Evolutionary conservation across 2,329 filamentous ascomycete species (phyloP).

Genomic region (Drechslera avenae): DNA sequence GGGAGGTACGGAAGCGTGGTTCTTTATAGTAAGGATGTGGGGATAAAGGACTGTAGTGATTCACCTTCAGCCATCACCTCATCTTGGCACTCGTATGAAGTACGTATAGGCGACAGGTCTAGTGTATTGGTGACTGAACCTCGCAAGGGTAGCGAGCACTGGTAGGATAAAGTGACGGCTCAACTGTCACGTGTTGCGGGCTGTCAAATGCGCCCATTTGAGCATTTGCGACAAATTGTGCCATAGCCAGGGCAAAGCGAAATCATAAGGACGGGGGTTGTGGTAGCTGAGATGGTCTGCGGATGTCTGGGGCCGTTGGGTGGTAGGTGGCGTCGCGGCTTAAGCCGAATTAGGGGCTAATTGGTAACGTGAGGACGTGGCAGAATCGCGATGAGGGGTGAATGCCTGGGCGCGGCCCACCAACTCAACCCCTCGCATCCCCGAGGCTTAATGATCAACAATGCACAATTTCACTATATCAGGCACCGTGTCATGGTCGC

Average conservation of each 20-base stretch:
- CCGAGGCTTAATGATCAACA: slow-evolving; percentile 18
- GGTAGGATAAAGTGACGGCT: too few relatives aligned
- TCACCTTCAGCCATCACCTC: too few relatives aligned
- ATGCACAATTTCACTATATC: slow-evolving; percentile 17
- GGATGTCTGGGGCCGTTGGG: slow-evolving; percentile 14
- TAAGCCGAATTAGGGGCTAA: slow-evolving; percentile 8
- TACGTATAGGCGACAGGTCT: too few relatives aligned
- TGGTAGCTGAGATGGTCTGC: background rate
- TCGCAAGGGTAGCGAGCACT: too few relatives aligned
- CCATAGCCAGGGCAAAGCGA: background rate
- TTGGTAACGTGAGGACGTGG: slow-evolving; percentile 23
- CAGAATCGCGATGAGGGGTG: slow-evolving; percentile 13
- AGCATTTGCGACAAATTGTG: background rate
- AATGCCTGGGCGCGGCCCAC: slow-evolving; percentile 10
- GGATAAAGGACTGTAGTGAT: too few relatives aligned
- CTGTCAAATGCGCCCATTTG: too few relatives aligned
- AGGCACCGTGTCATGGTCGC: slow-evolving; percentile 16
- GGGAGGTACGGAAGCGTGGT: too few relatives aligned
- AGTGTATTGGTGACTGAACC: too few relatives aligned
- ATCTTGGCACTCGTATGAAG: too few relatives aligned
- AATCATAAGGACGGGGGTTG: background rate
- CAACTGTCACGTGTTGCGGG: too few relatives aligned
- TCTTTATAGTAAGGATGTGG: too few relatives aligned
- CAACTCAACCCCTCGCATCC: slow-evolving; percentile 7
- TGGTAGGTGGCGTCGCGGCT: slow-evolving; percentile 1